Percentiles rank a stretch among this genome's conserved stretches.
Evolutionary conservation across 2,329 filamentous ascomycete genomes (phyloP).

Genomic region (Nothophoma quercina): DNA sequence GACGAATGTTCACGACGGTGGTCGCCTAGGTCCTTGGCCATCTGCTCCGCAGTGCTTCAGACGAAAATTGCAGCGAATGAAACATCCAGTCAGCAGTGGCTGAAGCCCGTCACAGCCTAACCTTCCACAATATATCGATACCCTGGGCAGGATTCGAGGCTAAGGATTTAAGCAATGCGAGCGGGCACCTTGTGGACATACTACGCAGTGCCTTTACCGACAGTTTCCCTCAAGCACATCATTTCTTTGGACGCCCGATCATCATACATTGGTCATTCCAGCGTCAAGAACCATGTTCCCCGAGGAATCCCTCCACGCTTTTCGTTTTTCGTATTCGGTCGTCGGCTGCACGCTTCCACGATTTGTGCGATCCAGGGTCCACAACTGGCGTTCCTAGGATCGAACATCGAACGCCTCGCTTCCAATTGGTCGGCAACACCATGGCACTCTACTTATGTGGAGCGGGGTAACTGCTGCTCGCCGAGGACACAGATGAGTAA

Average conservation of each 20-base stretch:
- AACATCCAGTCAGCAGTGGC: not conserved
- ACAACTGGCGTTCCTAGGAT: constrained; percentile 23
- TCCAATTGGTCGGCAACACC: constrained; percentile 3
- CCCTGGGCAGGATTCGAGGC: not conserved
- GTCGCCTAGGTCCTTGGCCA: not conserved
- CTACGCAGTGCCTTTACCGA: not conserved
- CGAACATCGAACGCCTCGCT: not conserved
- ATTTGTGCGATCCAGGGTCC: constrained; percentile 6
- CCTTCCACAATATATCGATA: not conserved
- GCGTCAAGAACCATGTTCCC: not conserved
- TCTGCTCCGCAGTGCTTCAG: not conserved
- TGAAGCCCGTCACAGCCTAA: not conserved
- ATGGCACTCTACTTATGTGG: not conserved
- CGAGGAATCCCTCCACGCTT: not conserved
- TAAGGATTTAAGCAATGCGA: too few species aligned
- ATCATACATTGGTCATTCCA: too few species aligned
- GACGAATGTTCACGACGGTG: too few species aligned
- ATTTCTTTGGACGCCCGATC: too few species aligned
- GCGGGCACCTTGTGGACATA: too few species aligned
- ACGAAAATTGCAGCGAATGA: not conserved
- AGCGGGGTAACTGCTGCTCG: not conserved
- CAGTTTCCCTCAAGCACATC: not conserved
- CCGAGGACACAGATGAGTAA: not conserved
- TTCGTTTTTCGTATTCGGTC: not conserved
- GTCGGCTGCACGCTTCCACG: not conserved